phyloP scores from a whole-genome alignment of 1,284 basidiomycete genomes.

The Sporisorium sorghi region DNA sequence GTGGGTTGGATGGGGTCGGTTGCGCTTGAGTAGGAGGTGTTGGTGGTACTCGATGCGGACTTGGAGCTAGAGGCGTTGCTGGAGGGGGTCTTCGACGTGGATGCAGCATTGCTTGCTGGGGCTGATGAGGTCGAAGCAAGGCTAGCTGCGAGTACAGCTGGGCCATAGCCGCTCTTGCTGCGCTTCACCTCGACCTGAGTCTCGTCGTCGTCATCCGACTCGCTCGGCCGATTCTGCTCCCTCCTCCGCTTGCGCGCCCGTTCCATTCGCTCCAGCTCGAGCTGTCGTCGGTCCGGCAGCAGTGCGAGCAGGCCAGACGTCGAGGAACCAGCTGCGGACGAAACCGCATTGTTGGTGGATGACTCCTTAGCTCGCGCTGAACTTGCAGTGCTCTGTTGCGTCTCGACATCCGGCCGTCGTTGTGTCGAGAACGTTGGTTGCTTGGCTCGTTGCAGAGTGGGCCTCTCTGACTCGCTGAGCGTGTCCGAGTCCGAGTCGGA shows the following conservation, averaged over 20 bases:
- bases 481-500: constrained; percentile 50
- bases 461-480: constrained; percentile 48
- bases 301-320: constrained; percentile 16
- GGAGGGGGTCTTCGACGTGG: not conserved
- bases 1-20: constrained; percentile 32
- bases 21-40: constrained; percentile 3
- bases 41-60: not conserved
- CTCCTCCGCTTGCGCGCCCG: constrained; percentile 47
- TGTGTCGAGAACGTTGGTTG: not conserved
- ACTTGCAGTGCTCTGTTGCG: not conserved
- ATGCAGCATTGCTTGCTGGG: not conserved
- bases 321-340: not conserved
- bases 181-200: constrained; percentile 13
- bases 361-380: not conserved
- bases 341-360: too few species aligned
- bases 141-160: not conserved
- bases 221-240: constrained; percentile 31
- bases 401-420: not conserved
- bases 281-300: constrained; percentile 52
- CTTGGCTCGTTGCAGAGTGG: not conserved
- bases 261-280: constrained; percentile 58
- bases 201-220: constrained; percentile 23
- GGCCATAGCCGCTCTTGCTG: not conserved
- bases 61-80: not conserved
- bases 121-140: not conserved